phyloP scores from a whole-genome alignment of 805 yeast genomes.

The Candida yuanshanica region DNA sequence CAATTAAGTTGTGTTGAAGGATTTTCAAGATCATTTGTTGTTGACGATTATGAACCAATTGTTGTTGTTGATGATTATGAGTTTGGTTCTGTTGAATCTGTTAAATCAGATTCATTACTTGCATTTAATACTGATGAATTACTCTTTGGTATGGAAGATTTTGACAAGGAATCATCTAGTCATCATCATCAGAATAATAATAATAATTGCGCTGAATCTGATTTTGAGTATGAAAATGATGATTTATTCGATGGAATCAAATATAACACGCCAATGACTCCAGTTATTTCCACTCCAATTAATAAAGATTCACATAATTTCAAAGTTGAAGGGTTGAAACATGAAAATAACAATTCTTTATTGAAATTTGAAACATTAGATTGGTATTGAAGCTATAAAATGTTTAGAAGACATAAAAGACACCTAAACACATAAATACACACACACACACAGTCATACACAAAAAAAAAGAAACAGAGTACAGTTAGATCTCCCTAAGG shows the following conservation, averaged over 20 bases:
- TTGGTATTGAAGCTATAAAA: slow-evolving; percentile 4
- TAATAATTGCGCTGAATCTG: background rate
- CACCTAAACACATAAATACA: too few species aligned
- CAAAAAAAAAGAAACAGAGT: background rate
- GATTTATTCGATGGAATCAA: slow-evolving; percentile 5
- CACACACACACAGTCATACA: too few species aligned
- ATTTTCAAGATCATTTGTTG: slow-evolving; percentile 3
- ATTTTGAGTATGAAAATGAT: slow-evolving; percentile 2
- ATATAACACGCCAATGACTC: slow-evolving; percentile 11
- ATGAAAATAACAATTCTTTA: slow-evolving; percentile 5
- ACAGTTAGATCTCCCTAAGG: background rate
- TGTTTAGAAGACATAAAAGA: too few species aligned
- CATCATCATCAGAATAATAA: background rate
- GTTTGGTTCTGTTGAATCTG: background rate
- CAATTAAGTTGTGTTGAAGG: slow-evolving; percentile 9
- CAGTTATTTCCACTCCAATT: slow-evolving; percentile 9
- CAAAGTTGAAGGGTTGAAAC: slow-evolving; percentile 1
- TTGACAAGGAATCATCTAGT: background rate
- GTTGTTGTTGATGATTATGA: slow-evolving; percentile 1
- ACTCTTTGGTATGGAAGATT: slow-evolving; percentile 12
- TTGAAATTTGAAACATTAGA: slow-evolving; percentile 9
- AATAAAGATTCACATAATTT: background rate
- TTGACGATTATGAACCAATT: slow-evolving; percentile 1
- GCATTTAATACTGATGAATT: slow-evolving; percentile 9
- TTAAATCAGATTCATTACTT: background rate